A percentile compares a stretch with the other conserved stretches of the same genome.
These are phyloP conservation scores for Neotropicomus parvogracilis DNA, from an alignment of 1,284 basidiomycete species.

Conservation along the genomic window DNA sequence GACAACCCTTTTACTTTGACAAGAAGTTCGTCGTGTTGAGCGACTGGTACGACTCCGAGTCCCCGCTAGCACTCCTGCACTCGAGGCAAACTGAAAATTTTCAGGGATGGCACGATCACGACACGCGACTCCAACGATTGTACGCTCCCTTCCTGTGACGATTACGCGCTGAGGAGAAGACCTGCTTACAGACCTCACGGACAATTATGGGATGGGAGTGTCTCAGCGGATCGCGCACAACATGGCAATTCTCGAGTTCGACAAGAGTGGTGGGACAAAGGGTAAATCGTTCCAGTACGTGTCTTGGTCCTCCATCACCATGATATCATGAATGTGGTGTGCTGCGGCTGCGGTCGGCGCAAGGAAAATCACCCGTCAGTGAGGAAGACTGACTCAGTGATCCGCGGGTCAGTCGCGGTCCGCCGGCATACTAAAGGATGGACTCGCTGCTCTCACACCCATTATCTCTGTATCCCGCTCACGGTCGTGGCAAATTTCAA, in stretches of 20 bases:
- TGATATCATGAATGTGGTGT: background rate
- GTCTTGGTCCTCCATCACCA: background rate
- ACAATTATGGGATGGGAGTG: conserved; percentile 50
- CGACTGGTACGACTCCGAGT: conserved; percentile 65
- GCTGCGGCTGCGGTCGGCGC: background rate
- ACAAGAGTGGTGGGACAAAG: conserved; percentile 37
- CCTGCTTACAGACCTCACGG: conserved; percentile 61
- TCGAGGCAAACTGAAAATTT: background rate
- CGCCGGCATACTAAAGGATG: background rate
- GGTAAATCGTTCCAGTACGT: conserved; percentile 19
- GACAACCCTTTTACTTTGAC: conserved; percentile 43
- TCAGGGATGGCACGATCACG: conserved; percentile 92
- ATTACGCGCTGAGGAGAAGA: background rate
- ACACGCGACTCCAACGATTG: conserved; percentile 89
- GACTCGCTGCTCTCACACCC: conserved; percentile 9
- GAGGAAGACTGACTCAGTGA: background rate
- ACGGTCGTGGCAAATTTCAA: conserved; percentile 16
- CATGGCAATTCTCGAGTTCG: conserved; percentile 43
- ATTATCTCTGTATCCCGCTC: conserved; percentile 7
- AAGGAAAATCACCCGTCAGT: background rate
- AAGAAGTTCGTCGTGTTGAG: conserved; percentile 85
- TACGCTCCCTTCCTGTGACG: conserved; percentile 35
- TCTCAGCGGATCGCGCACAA: conserved; percentile 21
- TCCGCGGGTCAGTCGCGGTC: conserved; percentile 8
- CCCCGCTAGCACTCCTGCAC: background rate